Evolutionary conservation across 371 early-diverging fungal species (phyloP).

Genomic region (Lichtheimia ramosa): DNA sequence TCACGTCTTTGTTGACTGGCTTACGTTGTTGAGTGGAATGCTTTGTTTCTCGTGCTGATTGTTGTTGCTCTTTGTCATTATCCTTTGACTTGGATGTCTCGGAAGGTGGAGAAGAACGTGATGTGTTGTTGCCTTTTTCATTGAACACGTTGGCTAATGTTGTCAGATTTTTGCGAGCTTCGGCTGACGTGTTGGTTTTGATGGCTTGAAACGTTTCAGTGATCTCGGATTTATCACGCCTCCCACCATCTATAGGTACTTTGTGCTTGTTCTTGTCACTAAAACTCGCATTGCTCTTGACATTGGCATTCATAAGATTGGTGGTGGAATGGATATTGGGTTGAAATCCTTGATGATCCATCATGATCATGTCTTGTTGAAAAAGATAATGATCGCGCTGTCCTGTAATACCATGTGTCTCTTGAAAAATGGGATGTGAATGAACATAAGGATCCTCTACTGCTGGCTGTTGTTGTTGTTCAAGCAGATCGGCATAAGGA

Average conservation of each 20-base stretch:
- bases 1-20: constrained; percentile 8
- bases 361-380: constrained; percentile 21
- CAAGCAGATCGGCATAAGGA: neutral
- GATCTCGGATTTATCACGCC: constrained; percentile 15
- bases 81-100: neutral
- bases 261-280: constrained; percentile 4
- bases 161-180: constrained; percentile 31
- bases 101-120: neutral
- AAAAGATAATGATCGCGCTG: constrained; percentile 32
- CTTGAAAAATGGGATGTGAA: constrained; percentile 9
- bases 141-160: constrained; percentile 26
- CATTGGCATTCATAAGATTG: constrained; percentile 27
- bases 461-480: constrained; percentile 1
- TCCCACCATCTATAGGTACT: constrained; percentile 7
- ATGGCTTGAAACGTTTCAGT: constrained; percentile 17
- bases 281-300: too few relatives aligned
- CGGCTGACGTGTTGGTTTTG: constrained; percentile 6
- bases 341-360: constrained; percentile 2
- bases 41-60: neutral
- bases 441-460: constrained; percentile 16
- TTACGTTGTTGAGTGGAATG: neutral
- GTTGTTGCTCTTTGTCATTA: neutral
- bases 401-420: constrained; percentile 12
- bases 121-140: neutral
- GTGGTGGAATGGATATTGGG: constrained; percentile 26